A percentile compares a stretch with the other conserved stretches of the same genome.
These are phyloP conservation scores for Colletotrichum cereale DNA, from an alignment of 2,329 filamentous ascomycete species.

Conservation along the genomic window DNA sequence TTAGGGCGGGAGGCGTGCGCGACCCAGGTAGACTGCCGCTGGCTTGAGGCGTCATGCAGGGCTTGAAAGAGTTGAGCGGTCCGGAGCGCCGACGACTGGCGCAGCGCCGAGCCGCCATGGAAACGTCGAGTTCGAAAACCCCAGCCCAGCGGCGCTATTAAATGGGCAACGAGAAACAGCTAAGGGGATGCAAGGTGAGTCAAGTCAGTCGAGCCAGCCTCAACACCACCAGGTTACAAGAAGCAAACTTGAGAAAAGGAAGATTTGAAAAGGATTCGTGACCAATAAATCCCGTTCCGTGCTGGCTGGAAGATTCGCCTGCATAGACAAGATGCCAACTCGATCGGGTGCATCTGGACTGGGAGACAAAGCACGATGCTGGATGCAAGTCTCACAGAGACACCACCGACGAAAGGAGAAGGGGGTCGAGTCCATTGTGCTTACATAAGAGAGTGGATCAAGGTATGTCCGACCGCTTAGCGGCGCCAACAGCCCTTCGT, in stretches of 20 bases:
- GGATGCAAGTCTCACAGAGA: neutral
- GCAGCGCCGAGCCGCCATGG: constrained; percentile 17
- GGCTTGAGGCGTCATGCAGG: neutral
- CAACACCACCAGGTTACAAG: constrained; percentile 2
- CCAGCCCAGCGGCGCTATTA: constrained; percentile 10
- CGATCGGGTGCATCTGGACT: neutral
- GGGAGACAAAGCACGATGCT: constrained; percentile 13
- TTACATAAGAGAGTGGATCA: constrained; percentile 29
- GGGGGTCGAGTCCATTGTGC: neutral
- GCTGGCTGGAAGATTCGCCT: neutral
- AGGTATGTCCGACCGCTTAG: constrained; percentile 9
- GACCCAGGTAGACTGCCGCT: constrained; percentile 14
- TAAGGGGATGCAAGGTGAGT: neutral
- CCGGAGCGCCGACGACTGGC: constrained; percentile 17
- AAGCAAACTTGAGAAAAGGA: constrained; percentile 12
- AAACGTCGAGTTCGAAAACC: constrained; percentile 35
- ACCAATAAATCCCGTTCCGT: constrained; percentile 13
- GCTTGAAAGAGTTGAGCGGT: neutral
- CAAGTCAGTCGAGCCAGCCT: neutral
- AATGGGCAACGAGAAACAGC: constrained; percentile 26
- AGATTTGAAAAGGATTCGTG: neutral
- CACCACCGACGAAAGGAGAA: constrained; percentile 1
- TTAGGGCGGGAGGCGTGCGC: constrained; percentile 7
- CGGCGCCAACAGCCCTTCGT: constrained; percentile 4
- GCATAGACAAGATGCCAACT: neutral